A percentile compares a stretch with the other conserved stretches of the same genome.
These are phyloP conservation scores for Rhizoclosmatium globosum DNA, from an alignment of 192 early-diverging fungal genomes.

Conservation along the genomic window DNA sequence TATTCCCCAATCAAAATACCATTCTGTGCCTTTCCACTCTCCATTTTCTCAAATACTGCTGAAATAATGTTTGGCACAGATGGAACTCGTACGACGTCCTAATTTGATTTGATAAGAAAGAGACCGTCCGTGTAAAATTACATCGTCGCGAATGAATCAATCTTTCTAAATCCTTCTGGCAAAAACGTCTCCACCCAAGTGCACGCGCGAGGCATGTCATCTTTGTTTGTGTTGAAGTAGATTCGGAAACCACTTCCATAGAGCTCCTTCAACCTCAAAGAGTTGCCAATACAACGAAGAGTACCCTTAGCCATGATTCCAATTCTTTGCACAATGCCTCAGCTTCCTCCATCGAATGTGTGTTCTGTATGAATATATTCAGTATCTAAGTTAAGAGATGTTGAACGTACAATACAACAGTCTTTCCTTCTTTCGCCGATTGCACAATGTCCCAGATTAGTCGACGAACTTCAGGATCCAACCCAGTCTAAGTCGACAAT, in stretches of 20 bases:
- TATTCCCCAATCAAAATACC: slow-evolving; percentile 80
- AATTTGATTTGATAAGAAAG: background rate
- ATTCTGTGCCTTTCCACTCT: slow-evolving; percentile 58
- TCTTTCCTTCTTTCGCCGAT: slow-evolving; percentile 62
- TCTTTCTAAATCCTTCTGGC: slow-evolving; percentile 47
- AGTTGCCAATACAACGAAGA: slow-evolving; percentile 71
- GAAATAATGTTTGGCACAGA: slow-evolving; percentile 52
- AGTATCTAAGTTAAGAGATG: slow-evolving; percentile 19
- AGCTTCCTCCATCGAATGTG: slow-evolving; percentile 83
- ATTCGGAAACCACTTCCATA: slow-evolving; percentile 78
- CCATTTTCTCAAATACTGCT: slow-evolving; percentile 65
- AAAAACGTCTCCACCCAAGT: slow-evolving; percentile 47
- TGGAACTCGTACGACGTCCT: slow-evolving; percentile 70
- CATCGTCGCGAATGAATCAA: slow-evolving; percentile 65
- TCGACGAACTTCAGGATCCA: slow-evolving; percentile 76
- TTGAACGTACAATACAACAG: slow-evolving; percentile 57
- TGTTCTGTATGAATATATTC: slow-evolving; percentile 53
- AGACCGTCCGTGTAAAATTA: background rate
- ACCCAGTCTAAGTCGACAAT: slow-evolving; percentile 55
- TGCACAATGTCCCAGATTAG: slow-evolving; percentile 79
- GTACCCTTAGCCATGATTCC: slow-evolving; percentile 84
- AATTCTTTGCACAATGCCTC: slow-evolving; percentile 80
- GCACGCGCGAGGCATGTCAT: slow-evolving; percentile 48
- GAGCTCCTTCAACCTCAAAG: slow-evolving; percentile 71
- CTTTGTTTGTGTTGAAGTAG: slow-evolving; percentile 55